These are phyloP conservation scores for Coccomyxa sp. DNA, from an alignment of 139 green algal genomes.

Conservation along the genomic window DNA sequence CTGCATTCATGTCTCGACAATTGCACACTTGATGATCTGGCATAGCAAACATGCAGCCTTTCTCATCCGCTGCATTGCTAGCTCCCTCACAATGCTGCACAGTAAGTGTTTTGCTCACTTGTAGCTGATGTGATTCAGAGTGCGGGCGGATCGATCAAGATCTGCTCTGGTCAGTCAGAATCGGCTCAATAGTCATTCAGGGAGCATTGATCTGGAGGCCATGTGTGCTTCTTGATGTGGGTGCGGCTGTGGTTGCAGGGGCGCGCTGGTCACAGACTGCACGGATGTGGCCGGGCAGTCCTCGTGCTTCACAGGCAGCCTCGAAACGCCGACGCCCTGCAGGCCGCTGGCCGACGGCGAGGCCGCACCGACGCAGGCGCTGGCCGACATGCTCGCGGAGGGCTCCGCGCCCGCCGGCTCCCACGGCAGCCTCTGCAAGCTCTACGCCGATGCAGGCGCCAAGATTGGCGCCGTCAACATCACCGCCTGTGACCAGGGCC, in stretches of 20 bases:
- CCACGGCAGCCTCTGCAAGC: background rate
- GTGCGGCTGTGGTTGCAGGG: background rate
- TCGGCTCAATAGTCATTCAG: too few species aligned
- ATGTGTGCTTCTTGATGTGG: too few species aligned
- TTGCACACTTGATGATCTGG: too few species aligned
- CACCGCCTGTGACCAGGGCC: background rate
- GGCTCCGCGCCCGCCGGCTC: background rate
- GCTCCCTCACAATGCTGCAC: too few species aligned
- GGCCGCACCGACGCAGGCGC: background rate
- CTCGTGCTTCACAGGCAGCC: background rate
- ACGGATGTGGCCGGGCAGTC: background rate
- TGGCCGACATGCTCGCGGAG: background rate
- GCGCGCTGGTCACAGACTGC: background rate
- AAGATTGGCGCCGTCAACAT: background rate
- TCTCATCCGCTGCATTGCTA: too few species aligned
- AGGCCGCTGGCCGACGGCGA: background rate
- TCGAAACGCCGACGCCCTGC: background rate
- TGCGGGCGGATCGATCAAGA: too few species aligned
- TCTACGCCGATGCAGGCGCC: background rate
- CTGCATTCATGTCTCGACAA: too few species aligned
- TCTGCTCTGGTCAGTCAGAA: too few species aligned
- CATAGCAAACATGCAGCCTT: too few species aligned
- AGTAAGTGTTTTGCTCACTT: too few species aligned
- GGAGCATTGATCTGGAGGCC: too few species aligned
- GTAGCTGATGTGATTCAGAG: too few species aligned